These are phyloP conservation scores for Pleurotus platypus DNA, from an alignment of 768 basidiomycete species.

Conservation along the genomic window DNA sequence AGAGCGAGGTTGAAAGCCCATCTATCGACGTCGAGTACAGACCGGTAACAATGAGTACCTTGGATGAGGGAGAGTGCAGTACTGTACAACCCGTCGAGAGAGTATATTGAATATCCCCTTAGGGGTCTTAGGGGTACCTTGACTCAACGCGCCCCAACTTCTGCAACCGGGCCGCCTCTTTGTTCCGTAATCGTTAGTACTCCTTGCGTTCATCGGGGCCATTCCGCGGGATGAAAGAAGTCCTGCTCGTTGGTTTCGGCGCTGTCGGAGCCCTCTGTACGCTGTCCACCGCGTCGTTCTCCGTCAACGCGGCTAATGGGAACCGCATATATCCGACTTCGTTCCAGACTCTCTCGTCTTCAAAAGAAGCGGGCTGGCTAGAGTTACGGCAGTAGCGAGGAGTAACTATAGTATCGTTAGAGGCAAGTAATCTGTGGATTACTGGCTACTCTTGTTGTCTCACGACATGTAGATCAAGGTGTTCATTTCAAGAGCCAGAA, in stretches of 20 bases:
- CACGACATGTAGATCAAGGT: conserved; percentile 38
- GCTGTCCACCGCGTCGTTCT: conserved; percentile 14
- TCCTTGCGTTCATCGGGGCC: too few relatives aligned
- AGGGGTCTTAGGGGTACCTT: too few relatives aligned
- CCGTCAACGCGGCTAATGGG: too few relatives aligned
- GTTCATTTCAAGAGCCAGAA: conserved; percentile 54
- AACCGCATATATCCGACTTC: background rate
- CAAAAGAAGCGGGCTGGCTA: conserved; percentile 51
- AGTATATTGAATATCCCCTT: conserved; percentile 56
- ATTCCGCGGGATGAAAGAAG: conserved; percentile 30
- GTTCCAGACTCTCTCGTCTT: conserved; percentile 51
- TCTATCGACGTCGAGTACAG: conserved; percentile 89
- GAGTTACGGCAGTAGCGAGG: conserved; percentile 70
- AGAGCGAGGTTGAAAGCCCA: conserved; percentile 67
- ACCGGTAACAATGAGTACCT: conserved; percentile 74
- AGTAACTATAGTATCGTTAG: conserved; percentile 60
- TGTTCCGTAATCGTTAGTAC: background rate
- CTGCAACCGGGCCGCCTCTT: background rate
- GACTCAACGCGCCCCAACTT: too few relatives aligned
- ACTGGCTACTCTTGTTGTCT: background rate
- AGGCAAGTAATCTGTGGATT: conserved; percentile 26
- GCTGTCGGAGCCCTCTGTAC: conserved; percentile 64
- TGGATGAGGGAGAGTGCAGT: conserved; percentile 97
- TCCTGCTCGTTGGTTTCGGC: conserved; percentile 62
- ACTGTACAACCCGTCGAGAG: conserved; percentile 95